These are phyloP conservation scores for Eudorina sp. DNA, from an alignment of 139 green algal genomes.

Conservation along the genomic window DNA sequence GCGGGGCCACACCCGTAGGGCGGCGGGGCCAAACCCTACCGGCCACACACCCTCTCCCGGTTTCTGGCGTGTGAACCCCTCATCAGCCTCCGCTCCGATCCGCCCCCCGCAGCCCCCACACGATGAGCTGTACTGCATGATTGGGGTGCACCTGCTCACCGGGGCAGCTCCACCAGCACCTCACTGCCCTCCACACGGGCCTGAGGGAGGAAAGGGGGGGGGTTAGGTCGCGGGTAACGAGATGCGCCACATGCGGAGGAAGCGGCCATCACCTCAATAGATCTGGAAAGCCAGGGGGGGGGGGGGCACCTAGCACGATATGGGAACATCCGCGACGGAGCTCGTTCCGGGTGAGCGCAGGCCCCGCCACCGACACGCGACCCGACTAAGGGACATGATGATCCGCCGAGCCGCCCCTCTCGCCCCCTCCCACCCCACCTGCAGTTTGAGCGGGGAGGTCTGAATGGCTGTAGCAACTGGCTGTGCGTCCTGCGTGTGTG, in stretches of 20 bases:
- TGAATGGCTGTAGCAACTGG: slow-evolving; percentile 75
- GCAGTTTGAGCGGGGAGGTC: slow-evolving; percentile 76
- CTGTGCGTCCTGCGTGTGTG: slow-evolving; percentile 61
- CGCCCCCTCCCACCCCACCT: slow-evolving; percentile 17
- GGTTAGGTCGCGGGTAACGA: slow-evolving; percentile 57
- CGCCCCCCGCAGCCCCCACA: no score
- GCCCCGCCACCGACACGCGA: slow-evolving; percentile 65
- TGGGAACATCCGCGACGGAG: not conserved
- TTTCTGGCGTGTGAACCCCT: not conserved
- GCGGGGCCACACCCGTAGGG: no score
- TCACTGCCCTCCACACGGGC: slow-evolving; percentile 50
- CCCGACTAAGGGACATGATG: no score
- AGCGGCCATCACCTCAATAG: not conserved
- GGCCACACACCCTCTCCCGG: no score
- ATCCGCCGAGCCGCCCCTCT: no score
- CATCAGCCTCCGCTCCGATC: not conserved
- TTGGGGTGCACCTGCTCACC: not conserved
- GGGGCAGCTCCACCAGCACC: slow-evolving; percentile 60
- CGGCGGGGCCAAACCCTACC: no score
- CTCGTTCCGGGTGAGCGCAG: not conserved
- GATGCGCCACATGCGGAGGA: not conserved
- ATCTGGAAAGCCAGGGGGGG: no score
- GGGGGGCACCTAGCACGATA: not conserved
- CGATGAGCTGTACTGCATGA: no score
- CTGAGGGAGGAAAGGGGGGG: not conserved